Conservation (phyloP, 108 stramenopile species). For the Nitzschia palea region DNA sequence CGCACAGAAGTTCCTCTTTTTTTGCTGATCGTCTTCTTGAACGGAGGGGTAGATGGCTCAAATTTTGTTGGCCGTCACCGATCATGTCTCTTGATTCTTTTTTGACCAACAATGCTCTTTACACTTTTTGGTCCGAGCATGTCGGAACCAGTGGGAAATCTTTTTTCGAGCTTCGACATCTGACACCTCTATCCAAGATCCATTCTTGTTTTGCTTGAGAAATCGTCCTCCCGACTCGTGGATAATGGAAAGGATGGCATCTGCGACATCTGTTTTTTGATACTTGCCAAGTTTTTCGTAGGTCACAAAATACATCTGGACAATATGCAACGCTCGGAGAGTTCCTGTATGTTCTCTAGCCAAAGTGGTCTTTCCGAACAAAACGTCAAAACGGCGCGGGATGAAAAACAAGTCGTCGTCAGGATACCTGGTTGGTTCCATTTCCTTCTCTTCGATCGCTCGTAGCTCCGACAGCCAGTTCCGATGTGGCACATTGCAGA, state of each 20-base stretch:
- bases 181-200: constrained; percentile 19
- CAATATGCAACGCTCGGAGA: constrained; percentile 11
- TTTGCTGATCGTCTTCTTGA: too few species aligned
- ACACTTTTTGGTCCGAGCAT: neutral
- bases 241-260: constrained; percentile 13
- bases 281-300: constrained; percentile 29
- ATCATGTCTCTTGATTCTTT: too few species aligned
- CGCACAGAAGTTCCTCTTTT: too few species aligned
- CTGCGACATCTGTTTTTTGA: constrained; percentile 30
- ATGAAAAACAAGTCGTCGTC: neutral
- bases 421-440: neutral
- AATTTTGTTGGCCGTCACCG: too few species aligned
- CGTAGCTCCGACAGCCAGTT: constrained; percentile 11
- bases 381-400: constrained; percentile 32
- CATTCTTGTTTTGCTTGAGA: constrained; percentile 9
- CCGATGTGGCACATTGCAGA: neutral
- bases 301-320: constrained; percentile 18
- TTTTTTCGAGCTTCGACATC: constrained; percentile 14
- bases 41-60: too few species aligned
- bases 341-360: constrained; percentile 25
- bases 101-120: too few species aligned
- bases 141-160: constrained; percentile 33
- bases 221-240: constrained; percentile 31
- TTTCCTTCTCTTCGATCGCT: neutral
- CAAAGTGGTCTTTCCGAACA: constrained; percentile 24